Percentiles rank a stretch among this genome's conserved stretches.
These are phyloP conservation scores for Trypanosoma vivax DNA, from an alignment of 208 protist species.

Conservation along the genomic window DNA sequence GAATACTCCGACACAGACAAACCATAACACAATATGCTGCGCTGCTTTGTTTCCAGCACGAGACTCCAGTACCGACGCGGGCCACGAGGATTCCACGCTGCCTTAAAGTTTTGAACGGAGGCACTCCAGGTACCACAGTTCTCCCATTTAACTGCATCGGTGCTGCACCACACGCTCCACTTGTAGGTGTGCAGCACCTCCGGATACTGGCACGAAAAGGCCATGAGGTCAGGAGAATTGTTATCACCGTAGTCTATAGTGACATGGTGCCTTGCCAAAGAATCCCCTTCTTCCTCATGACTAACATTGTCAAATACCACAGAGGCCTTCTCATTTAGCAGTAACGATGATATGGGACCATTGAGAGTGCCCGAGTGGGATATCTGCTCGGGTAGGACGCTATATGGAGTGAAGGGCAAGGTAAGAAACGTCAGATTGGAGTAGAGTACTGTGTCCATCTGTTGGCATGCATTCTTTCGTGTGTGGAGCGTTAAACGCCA, in stretches of 20 bases:
- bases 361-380: constrained; percentile 22
- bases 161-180: constrained; percentile 20
- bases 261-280: constrained; percentile 9
- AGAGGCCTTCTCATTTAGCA: constrained; percentile 17
- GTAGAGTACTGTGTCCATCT: constrained; percentile 15
- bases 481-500: constrained; percentile 24
- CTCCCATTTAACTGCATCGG: constrained; percentile 21
- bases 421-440: constrained; percentile 18
- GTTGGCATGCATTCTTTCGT: not conserved
- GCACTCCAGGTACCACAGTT: constrained; percentile 17
- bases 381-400: constrained; percentile 8
- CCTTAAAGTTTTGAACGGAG: constrained; percentile 11
- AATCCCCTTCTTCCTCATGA: not conserved
- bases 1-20: constrained; percentile 28
- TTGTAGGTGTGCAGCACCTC: not conserved
- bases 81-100: constrained; percentile 21
- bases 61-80: constrained; percentile 29
- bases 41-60: constrained; percentile 19
- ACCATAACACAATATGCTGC: constrained; percentile 13
- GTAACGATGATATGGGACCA: constrained; percentile 12
- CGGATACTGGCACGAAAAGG: constrained; percentile 14
- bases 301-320: constrained; percentile 20
- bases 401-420: constrained; percentile 5
- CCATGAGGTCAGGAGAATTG: constrained; percentile 18
- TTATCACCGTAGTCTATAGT: constrained; percentile 15